Base-by-base conservation (phyloP, 208 protist species). In the Porcisia hertigi region DNA sequence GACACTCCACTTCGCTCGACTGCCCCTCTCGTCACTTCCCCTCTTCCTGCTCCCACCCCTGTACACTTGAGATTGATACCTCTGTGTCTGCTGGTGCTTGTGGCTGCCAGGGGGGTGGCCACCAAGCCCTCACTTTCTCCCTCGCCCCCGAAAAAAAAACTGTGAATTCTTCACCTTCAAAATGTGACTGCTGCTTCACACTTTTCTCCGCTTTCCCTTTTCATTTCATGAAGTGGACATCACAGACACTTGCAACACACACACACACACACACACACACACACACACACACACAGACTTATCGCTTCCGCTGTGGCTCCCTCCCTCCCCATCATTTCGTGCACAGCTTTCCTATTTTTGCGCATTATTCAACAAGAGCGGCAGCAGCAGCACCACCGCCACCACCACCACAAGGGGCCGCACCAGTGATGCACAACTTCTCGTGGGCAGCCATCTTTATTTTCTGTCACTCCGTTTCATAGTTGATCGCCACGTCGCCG, bases 261-360 rank as follows among this genome's bases (percentile, higher is more conserved):
- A 23, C 49, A 73, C 54, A 65, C 23, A 2, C 43, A 12, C 47
- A 41, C 25, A 30, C 47, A 43, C 54, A 63, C 53, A 76, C 72
- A 58, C 41, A 67, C 23, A 58, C 58, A 57, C 55, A 67, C 58
- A 59, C 59, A 76, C 47, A 76, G 20, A 4, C 36, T 18, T 20
- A 45, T 60, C 8, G 23, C 16, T 20, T 18, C 69, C 49, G 8
- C 39, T 66, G 62, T 41, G 5, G 20, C 20, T 12, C 62, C 39
- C 39, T 49, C 14, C 45, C 39, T 11, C 5, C n/a, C 8, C 20
- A 34, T 66, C 20, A 0, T 41, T 49, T 14, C 5, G 20, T 9
- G 30, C 18, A n/a, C 25, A 30, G 5, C 34, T 64, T 64, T 41
- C 59, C 34, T 41, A 3, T 45, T 43, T 18, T 11, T 7, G 59